Base-by-base conservation (phyloP, 2,329 filamentous ascomycete species). In the Colletotrichum lini region DNA sequence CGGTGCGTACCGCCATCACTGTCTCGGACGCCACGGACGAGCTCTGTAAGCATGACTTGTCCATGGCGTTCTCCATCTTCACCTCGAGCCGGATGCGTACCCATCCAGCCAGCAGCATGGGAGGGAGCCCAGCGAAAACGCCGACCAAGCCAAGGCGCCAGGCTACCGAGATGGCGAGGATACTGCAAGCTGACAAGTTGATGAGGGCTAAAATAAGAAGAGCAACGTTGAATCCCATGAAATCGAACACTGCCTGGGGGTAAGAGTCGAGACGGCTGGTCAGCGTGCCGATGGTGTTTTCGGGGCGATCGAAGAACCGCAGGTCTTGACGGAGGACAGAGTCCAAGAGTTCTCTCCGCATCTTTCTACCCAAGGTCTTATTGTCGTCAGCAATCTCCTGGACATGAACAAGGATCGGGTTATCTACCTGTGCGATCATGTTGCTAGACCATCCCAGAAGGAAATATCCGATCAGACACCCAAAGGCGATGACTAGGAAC, bases 61-160 rank as follows among this genome's bases (percentile, higher is more conserved):
- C 45, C 18, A 47, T 47, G 45, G 45, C 45, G 6, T 76, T 70
- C 50, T 86, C 82, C 42, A 85, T 76, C 18, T 77, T 77, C 16
- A 78, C 76, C 52, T 86, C 80, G 23, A 87, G 76, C 21, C 83
- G 79, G n/a, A 87, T 82, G 9, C 84, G 80, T 9, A 80, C 58
- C 65, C 81, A 85, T 0, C 85, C 86, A 2, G 80, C 76, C 0
- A 76, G 56, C 1, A 86, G 53, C 15, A 88, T 74, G 0, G 82
- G 79, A 2, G 84, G 81, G 13, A 87, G 72, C 2, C 80, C 82
- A 18, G 79, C 84, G 56, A 84, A 81, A 0, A 84, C 77, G 40
- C 81, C 78, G 0, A 86, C 83, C 4, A 87, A 76, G 0, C 80
- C 82, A 1, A 88, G 76, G 44, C 82, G 85, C 84, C 83, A 87